Percentiles rank a stretch among this genome's conserved stretches.
Evolutionary conservation across 805 yeast genomes (phyloP).

Genomic region (Wickerhamomyces rabaulensis): DNA sequence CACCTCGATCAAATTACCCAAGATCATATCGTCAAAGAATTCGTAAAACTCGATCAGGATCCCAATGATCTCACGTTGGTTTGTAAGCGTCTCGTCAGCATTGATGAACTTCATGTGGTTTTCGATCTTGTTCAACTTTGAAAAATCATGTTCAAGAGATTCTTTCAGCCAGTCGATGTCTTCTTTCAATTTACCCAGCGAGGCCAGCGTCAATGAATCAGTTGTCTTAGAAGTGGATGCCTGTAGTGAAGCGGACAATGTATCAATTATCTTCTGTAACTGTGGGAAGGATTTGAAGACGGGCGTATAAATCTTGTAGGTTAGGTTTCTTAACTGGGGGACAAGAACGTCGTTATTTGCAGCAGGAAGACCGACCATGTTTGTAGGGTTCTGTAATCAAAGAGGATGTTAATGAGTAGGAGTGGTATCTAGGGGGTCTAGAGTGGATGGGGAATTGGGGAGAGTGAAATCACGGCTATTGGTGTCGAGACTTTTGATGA

Average conservation of each 20-base stretch:
- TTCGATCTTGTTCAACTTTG: constrained; percentile 3
- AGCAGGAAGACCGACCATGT: constrained; percentile 2
- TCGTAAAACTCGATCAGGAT: constrained; percentile 6
- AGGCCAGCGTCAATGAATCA: not conserved
- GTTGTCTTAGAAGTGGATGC: not conserved
- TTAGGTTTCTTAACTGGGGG: constrained; percentile 2
- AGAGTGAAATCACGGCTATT: too few relatives aligned
- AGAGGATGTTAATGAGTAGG: too few relatives aligned
- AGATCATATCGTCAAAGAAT: constrained; percentile 8
- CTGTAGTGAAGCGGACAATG: not conserved
- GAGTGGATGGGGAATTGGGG: too few relatives aligned
- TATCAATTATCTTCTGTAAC: constrained; percentile 1
- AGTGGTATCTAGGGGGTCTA: too few relatives aligned
- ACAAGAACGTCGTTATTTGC: constrained; percentile 6
- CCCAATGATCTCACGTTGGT: constrained; percentile 6
- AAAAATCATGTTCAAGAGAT: constrained; percentile 2
- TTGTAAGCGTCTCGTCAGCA: constrained; percentile 9
- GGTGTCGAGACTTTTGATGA: too few relatives aligned
- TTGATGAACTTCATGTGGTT: constrained; percentile 6
- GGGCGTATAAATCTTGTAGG: constrained; percentile 5
- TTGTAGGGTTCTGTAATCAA: not conserved
- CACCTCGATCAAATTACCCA: constrained; percentile 5
- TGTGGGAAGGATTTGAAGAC: constrained; percentile 3
- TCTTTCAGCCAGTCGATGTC: constrained; percentile 8
- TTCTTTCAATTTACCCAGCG: not conserved